Conservation (phyloP, 202 grass and related monocot genomes). For the Dendrocalamus latiflorus region DNA sequence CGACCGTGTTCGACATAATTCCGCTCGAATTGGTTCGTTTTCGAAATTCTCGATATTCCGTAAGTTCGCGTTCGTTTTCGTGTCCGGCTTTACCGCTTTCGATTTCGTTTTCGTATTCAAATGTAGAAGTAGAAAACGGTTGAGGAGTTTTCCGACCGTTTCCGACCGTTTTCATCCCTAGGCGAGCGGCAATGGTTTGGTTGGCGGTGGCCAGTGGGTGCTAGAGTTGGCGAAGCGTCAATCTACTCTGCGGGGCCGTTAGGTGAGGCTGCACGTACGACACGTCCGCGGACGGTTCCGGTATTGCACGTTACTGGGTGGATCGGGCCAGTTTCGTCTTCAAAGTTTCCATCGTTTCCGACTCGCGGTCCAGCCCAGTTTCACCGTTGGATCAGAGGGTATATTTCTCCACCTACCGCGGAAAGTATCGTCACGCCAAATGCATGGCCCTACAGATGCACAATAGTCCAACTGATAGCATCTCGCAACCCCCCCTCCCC, state of each 20-base stretch:
- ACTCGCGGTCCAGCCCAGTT: neutral
- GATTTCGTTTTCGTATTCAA: no score
- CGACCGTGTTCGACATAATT: no score
- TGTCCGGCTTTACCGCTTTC: no score
- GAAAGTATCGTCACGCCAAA: neutral
- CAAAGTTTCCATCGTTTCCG: neutral
- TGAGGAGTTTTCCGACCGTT: no score
- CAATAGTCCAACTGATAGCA: neutral
- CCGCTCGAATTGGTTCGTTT: no score
- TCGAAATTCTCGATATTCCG: no score
- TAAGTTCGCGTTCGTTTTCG: no score
- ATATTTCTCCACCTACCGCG: neutral
- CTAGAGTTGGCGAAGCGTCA: neutral
- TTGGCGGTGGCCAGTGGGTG: no score
- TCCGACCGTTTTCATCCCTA: no score
- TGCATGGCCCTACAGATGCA: neutral
- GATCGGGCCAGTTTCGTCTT: neutral
- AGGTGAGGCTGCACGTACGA: neutral
- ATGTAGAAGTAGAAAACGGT: no score
- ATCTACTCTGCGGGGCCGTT: no score
- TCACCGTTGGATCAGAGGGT: neutral
- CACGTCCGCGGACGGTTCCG: neutral
- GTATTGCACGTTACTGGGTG: neutral
- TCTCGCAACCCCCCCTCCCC: neutral
- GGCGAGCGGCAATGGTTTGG: no score